Evolutionary conservation across 108 stramenopile genomes (phyloP), one percentile per base, ranked within the genome.

Genomic region (Cyclotella baltica): DNA sequence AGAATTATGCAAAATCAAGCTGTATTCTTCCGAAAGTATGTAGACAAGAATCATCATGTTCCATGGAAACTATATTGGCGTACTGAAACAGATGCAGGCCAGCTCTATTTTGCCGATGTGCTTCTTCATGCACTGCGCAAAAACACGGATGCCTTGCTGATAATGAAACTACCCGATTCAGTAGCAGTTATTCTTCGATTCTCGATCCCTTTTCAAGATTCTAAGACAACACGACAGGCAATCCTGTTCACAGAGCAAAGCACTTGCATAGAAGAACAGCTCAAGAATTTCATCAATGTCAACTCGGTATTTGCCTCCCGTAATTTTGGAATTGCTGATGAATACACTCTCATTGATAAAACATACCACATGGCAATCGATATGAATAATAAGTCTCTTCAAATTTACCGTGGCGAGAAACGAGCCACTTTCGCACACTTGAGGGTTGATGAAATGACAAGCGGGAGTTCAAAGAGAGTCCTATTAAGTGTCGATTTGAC

Each of bases 51-150:
- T 4, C 13, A 19, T 6, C 28, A 6, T 4, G 29, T 59, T 33
- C 58, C 58, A 18, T 59, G 58, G 58, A 59, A 59, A 30, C 18
- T 59, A 4, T 59, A 59, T 18, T 59, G 58, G 58, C 58, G 58
- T 4, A 59, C 28, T 30, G 58, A 59, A 18, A 59, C 28, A 4
- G 29, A 6, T 30, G 4, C 30, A 59, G 30, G 58, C 29, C 4
- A 4, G 6, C 18, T 30, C 13, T 59, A 27, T 59, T 59, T 31
- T 33, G 8, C 31, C 4, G 58, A 59, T 59, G n/a, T 59, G 6
- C 18, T 59, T 3, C 5, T 59, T 23, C 58, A 59, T 33, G 25
- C 58, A 4, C 6, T 59, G 58, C 25, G 58, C 4, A 59, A 59
- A 19, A 59, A 59, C 29, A 59, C 58, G 13, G 58, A 59, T 30